Evolutionary conservation across 192 early-diverging fungal species (phyloP).

Genomic region (Umbelopsis sp.): DNA sequence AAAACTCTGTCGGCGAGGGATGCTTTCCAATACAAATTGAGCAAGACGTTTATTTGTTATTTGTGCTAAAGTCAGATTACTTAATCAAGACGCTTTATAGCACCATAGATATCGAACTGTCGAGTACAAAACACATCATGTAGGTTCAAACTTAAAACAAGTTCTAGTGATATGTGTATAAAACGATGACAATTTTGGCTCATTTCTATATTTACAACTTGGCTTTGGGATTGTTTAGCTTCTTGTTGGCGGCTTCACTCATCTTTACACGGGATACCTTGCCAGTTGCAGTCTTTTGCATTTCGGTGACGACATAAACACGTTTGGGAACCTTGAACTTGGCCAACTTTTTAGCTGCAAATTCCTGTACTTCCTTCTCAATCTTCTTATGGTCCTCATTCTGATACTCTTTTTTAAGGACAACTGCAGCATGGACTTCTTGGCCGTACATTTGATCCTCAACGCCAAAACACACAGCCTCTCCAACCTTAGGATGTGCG

Average conservation of each 20-base stretch:
- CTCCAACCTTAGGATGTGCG: slow-evolving; percentile 66
- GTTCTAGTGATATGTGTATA: too few relatives aligned
- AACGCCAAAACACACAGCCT: slow-evolving; percentile 80
- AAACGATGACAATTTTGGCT: too few relatives aligned
- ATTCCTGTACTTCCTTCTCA: slow-evolving; percentile 54
- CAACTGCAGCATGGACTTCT: slow-evolving; percentile 77
- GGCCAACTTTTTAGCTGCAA: slow-evolving; percentile 57
- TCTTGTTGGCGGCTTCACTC: slow-evolving; percentile 46
- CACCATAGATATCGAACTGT: too few relatives aligned
- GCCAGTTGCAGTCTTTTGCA: slow-evolving; percentile 77
- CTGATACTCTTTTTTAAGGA: slow-evolving; percentile 52
- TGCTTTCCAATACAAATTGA: too few relatives aligned
- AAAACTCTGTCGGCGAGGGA: too few relatives aligned
- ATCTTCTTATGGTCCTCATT: slow-evolving; percentile 32
- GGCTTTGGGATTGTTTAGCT: slow-evolving; percentile 25
- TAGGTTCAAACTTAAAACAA: too few relatives aligned
- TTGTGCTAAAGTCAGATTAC: too few relatives aligned
- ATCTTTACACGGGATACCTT: slow-evolving; percentile 71
- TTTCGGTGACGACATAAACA: slow-evolving; percentile 61
- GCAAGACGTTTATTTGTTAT: too few relatives aligned
- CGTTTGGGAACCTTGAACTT: slow-evolving; percentile 76
- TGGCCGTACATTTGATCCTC: slow-evolving; percentile 79
- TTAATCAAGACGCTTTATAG: too few relatives aligned
- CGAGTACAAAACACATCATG: too few relatives aligned
- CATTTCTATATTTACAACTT: slow-evolving; percentile 33